Base-by-base conservation (phyloP, 805 yeast species). In the Candida hispaniensis region DNA sequence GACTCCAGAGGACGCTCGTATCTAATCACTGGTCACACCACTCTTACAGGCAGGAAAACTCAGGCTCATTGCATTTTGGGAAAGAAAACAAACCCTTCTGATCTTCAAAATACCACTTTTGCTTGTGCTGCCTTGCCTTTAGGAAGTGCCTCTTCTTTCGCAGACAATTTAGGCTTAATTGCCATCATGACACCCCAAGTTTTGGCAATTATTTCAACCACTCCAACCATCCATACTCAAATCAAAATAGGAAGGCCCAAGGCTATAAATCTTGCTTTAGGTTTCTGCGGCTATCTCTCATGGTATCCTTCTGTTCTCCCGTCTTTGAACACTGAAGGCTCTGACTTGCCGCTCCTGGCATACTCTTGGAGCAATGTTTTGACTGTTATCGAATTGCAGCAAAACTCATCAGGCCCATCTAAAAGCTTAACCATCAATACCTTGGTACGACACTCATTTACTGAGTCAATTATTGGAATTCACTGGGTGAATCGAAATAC, bases 321-420 rank as follows among this genome's bases (percentile, higher is more conserved):
- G 5, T 16, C 30, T 8, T 19, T 25, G 7, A 24, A 18, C 0
- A 32, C 32, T 1, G 18, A 14, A 4, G 38, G 38, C 11, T 18
- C 29, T 5, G 33, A 29, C 10, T 17, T 19, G 8, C 39, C 49
- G 3, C 56, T 64, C 40, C 51, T 81, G 25, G 86, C 79, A 0
- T 79, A 75, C 44, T 63, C 79, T 22, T 79, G 83, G 79, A 61
- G 71, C n/a, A 72, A 74, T 40, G 60, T 63, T 6, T 46, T 80
- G 35, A 71, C 74, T 0, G 47, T 81, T 2, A 44, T 75, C 6
- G 77, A 75, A 38, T 52, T 76, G 2, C 60, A 60, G 8, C 50
- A 55, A 0, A 38, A 49, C 5, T 17, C 27, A 4, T 39, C 38
- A 5, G 51, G 45, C 7, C 43, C 47, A 14, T 40, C 51, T 7